Evolutionary conservation across 345 rosid species (phyloP).

Genomic region (Dipteronia sinensis): DNA sequence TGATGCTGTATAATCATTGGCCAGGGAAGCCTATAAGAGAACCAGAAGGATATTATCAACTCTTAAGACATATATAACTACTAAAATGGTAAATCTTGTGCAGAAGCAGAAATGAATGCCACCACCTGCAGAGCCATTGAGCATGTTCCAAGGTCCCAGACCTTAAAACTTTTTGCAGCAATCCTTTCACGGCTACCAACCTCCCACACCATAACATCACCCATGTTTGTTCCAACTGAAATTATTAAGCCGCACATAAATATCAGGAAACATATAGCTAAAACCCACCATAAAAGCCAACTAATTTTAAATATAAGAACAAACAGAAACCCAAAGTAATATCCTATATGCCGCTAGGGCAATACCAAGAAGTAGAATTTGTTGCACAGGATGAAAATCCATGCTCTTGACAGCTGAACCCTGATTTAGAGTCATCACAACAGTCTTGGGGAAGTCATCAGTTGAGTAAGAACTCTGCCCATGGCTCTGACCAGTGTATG

Average conservation of each 20-base stretch:
- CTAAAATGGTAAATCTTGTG: slow-evolving; percentile 19
- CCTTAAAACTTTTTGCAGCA: slow-evolving; percentile 58
- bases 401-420: slow-evolving; percentile 80
- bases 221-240: slow-evolving; percentile 82
- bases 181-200: slow-evolving; percentile 66
- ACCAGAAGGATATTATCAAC: slow-evolving; percentile 10
- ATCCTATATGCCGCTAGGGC: slow-evolving; percentile 14
- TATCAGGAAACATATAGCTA: slow-evolving; percentile 10
- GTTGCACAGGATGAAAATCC: slow-evolving; percentile 88
- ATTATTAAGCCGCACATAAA: slow-evolving; percentile 23
- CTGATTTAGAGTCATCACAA: slow-evolving; percentile 60
- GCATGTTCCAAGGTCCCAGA: slow-evolving; percentile 60
- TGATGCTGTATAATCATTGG: slow-evolving; percentile 56
- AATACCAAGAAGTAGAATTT: slow-evolving; percentile 81
- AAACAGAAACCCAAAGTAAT: slow-evolving; percentile 13
- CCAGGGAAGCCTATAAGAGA: slow-evolving; percentile 53
- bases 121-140: slow-evolving; percentile 69
- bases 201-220: slow-evolving; percentile 76
- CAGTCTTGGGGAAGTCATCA: slow-evolving; percentile 79
- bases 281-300: slow-evolving; percentile 18
- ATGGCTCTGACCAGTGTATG: slow-evolving; percentile 65
- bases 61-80: slow-evolving; percentile 13
- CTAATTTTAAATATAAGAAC: neutral
- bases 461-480: slow-evolving; percentile 73
- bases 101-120: slow-evolving; percentile 14